Conservation (phyloP, 192 early-diverging fungal species). For the Spinellus fusiger region DNA sequence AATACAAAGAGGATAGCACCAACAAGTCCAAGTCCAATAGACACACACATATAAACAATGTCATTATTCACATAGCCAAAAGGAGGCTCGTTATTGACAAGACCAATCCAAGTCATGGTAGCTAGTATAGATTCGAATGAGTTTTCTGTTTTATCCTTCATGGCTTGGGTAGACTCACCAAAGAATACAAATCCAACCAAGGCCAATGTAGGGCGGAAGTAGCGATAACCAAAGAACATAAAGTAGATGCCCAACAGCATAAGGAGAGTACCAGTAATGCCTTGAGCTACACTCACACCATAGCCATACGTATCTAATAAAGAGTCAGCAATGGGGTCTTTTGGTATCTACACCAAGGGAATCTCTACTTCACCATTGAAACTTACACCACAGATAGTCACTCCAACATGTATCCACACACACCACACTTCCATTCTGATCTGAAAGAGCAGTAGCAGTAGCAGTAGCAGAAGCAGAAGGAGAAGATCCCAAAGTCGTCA, state of each 20-base stretch:
- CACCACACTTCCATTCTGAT: not conserved
- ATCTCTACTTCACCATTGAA: not conserved
- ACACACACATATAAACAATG: constrained; percentile 25
- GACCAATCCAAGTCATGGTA: constrained; percentile 33
- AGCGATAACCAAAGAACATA: constrained; percentile 42
- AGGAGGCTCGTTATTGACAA: constrained; percentile 29
- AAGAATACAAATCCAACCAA: constrained; percentile 44
- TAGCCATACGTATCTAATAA: constrained; percentile 32
- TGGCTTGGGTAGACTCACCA: constrained; percentile 17
- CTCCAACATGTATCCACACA: constrained; percentile 30
- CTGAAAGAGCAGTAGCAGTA: constrained; percentile 2
- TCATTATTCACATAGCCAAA: constrained; percentile 23
- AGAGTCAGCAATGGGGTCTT: not conserved
- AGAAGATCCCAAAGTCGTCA: constrained; percentile 9
- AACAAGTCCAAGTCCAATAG: constrained; percentile 23
- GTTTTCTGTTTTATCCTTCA: not conserved
- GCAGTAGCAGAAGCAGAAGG: constrained; percentile 8
- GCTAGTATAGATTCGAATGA: constrained; percentile 6
- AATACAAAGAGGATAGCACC: constrained; percentile 28
- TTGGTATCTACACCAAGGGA: not conserved
- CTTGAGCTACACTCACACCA: constrained; percentile 32
- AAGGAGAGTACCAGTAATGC: constrained; percentile 36
- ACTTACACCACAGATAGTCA: constrained; percentile 29
- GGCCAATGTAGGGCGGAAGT: constrained; percentile 43
- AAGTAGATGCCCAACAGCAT: constrained; percentile 40